Evolutionary conservation across 164 flowering plant genomes (phyloP), one percentile per base, ranked within the genome.

Genomic region (Euptelea pleiosperma): DNA sequence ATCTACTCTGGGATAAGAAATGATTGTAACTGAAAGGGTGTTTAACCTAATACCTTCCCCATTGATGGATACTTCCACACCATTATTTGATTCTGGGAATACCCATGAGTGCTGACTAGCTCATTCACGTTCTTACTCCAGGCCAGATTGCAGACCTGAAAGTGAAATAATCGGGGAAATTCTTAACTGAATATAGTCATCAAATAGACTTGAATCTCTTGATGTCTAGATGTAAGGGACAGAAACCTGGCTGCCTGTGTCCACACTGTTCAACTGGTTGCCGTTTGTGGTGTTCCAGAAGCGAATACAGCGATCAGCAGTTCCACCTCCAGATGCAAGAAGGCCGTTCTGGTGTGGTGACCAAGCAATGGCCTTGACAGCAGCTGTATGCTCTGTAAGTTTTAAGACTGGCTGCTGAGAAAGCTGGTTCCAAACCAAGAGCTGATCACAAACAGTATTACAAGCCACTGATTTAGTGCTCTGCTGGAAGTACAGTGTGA

Each of bases 301-400:
- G 58, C 99, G 96, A 65, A 94, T 94, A 62, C 96, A 88, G 25
- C 99, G 68, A 63, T 94, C 99, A 43, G 99, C 97, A 33, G 99
- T 94, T 60, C 99, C 99, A 51, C 99, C 99, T 41, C 99, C 99
- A n/a, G 99, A 94, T n/a, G 89, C 97, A 54, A 94, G 86, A 64
- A 94, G 88, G 58, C 87, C 74, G 45, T 70, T 83, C 66, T 91
- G 97, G 71, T 94, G 99, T 2, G 99, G 99, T 24, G 99, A 94
- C 99, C 99, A 94, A 55, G 97, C 69, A 49, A 94, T 91, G 73
- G 96, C 99, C 72, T 94, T 94, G 1, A 94, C 96, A 6, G 99
- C 99, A 40, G 99, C 99, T 52, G 96, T 91, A 55, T 94, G 99
- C 62, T 91, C 90, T 15, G 90, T 85, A 43, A 94, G 76, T 64